Conservation (phyloP, 495 filamentous ascomycete species). For the Choiromyces venosus region DNA sequence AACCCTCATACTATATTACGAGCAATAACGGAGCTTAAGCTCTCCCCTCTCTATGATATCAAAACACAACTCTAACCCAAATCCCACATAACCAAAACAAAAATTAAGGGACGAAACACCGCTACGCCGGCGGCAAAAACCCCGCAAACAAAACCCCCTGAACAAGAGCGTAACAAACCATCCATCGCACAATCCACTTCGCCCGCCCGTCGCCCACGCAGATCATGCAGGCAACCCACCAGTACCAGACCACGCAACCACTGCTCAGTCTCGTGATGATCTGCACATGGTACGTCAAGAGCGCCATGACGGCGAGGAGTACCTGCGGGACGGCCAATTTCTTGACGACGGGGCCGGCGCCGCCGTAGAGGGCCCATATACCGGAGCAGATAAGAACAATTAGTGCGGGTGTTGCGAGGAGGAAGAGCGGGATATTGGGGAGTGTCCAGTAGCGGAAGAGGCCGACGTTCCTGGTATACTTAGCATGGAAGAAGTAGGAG, state of each 20-base stretch:
- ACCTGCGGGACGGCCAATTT: slow-evolving; percentile 68
- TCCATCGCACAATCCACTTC: slow-evolving; percentile 53
- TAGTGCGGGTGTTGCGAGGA: slow-evolving; percentile 75
- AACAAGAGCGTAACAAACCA: slow-evolving; percentile 73
- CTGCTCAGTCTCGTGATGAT: slow-evolving; percentile 86
- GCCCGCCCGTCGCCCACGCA: slow-evolving; percentile 32
- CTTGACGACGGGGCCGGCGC: slow-evolving; percentile 42
- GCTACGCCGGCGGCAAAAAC: slow-evolving; percentile 85
- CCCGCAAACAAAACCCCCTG: slow-evolving; percentile 80
- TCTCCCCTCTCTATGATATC: neutral
- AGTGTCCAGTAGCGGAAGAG: slow-evolving; percentile 86
- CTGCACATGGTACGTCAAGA: slow-evolving; percentile 83
- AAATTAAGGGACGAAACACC: too few relatives aligned
- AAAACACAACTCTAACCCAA: neutral
- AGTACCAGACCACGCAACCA: slow-evolving; percentile 85
- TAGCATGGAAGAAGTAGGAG: slow-evolving; percentile 7
- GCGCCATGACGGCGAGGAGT: slow-evolving; percentile 61
- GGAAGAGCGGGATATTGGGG: slow-evolving; percentile 80
- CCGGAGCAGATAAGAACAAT: slow-evolving; percentile 60
- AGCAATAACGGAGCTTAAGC: neutral
- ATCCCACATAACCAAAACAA: neutral
- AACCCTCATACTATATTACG: too few relatives aligned
- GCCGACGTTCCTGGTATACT: slow-evolving; percentile 64
- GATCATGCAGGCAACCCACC: slow-evolving; percentile 59
- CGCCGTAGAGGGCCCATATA: slow-evolving; percentile 42